A percentile compares a stretch with the other conserved stretches of the same genome.
phyloP scores from a whole-genome alignment of 202 grass and related monocot species.

The Dendrocalamus latiflorus region DNA sequence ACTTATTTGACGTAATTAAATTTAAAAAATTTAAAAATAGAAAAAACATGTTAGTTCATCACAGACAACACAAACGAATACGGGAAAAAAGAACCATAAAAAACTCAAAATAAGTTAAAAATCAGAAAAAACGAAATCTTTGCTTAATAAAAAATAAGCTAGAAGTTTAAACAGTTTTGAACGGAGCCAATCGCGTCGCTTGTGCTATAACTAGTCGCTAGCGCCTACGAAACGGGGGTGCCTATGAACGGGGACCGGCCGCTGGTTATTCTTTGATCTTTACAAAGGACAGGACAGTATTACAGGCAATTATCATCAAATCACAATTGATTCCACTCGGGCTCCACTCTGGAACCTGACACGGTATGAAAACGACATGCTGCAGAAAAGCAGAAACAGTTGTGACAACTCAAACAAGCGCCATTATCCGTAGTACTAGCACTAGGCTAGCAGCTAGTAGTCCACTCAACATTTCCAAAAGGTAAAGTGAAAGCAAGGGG shows the following conservation, averaged over 20 bases:
- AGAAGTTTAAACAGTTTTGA: too few relatives aligned
- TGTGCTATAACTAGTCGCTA: too few relatives aligned
- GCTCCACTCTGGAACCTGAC: neutral
- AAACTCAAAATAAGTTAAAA: too few relatives aligned
- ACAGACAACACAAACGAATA: too few relatives aligned
- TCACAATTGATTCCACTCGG: neutral
- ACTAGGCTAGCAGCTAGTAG: neutral
- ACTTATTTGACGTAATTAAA: too few relatives aligned
- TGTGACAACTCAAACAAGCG: neutral
- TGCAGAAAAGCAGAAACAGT: neutral
- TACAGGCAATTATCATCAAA: too few relatives aligned
- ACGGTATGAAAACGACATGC: neutral
- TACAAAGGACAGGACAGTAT: neutral
- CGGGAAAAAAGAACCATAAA: too few relatives aligned
- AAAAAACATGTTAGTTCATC: too few relatives aligned
- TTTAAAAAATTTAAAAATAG: too few relatives aligned
- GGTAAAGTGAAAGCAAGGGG: neutral
- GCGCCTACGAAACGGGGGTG: neutral
- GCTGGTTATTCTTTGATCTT: neutral
- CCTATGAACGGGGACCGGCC: neutral
- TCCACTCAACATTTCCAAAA: neutral
- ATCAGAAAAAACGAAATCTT: neutral
- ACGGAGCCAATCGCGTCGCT: too few relatives aligned
- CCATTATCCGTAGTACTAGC: neutral
- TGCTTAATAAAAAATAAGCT: too few relatives aligned